Base-by-base conservation (phyloP, 805 yeast genomes). In the Candida orba region DNA sequence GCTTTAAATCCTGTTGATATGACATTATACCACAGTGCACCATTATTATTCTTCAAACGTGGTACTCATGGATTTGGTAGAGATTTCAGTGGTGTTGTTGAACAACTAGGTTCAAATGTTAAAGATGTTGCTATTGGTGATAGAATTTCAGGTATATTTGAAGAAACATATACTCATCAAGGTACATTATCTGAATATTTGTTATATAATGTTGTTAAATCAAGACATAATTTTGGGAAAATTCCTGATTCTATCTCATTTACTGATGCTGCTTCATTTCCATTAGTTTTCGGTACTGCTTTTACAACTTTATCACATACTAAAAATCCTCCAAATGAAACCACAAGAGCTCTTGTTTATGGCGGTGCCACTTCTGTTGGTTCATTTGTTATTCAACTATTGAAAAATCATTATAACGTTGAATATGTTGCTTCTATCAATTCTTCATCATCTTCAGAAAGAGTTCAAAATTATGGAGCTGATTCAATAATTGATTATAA, bases 341-440 rank as follows among this genome's bases (percentile, higher is more conserved):
- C 65, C 14, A 66, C 77, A 6, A 73, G 69, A 45, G 75, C 83
- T 4, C 66, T 84, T 39, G 71, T 86, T 18, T 65, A 84, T 38
- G 95, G 95, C 33, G 91, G 84, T 23, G 80, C 84, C 8, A 79
- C 95, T 1, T 64, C 81, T 13, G 89, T 83, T 14, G 89, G 90
- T 20, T 57, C 70, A 25, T 70, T 67, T 46, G 67, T 72, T 4
- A 65, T 77, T 31, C 85, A 80, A 58, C 58, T 84, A 34, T 76
- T 81, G 9, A 80, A 75, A 58, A 59, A 70, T 34, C 57, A 63
- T 38, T 67, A 67, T 44, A 62, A 68, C 3, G 76, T 78, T 8
- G 63, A 64, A 23, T 69, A 70, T 12, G 74, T 86, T 20, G 80
- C 76, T 5, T 79, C 76, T 23, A 69, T 79, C 3, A 75, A 81